Evolutionary conservation across 2,329 filamentous ascomycete species (phyloP), one percentile per base, ranked within the genome.

Genomic region (Penicillium frequentans): DNA sequence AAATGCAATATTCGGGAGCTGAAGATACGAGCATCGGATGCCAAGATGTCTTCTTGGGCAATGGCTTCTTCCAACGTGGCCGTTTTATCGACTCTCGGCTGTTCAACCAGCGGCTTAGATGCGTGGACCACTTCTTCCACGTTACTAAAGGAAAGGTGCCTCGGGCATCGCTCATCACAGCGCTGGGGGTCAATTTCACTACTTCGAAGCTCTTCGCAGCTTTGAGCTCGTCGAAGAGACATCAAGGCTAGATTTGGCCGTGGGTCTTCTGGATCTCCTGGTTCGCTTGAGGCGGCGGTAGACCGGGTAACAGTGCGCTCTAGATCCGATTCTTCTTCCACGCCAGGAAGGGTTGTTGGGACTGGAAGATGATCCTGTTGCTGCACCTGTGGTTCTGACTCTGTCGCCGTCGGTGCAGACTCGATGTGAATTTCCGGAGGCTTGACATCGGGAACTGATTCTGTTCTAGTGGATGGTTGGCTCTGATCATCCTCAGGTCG

Each of bases 121-220:
- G 64, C 67, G 44, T 77, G 67, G 11, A 79, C 68, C 1, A 76
- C 72, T 56, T 79, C 76, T 62, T 80, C 77, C 23, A 80, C 75
- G n/a, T 72, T 71, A 60, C 77, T 80, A 59, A 80, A 81, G 1
- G 79, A 81, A 49, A 80, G 60, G 58, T 76, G 77, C 8, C 78
- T 73, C 13, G 74, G 70, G 61, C 73, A 78, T 21, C 70, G 64
- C 31, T 68, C 61, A 45, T 74, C 68, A 33, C 59, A 57, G 26
- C 64, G 61, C 10, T 65, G 54, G 14, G 55, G 50, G 14, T 62
- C 54, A 21, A 59, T 57, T 24, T 69, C 63, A 6, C 52, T 35
- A 13, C 55, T 55, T 16, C 54, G 50, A 24, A 75, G 57, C n/a
- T 70, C 67, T 52, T 64, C 58, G 45, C 65, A 70, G 53, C 77